phyloP scores from a whole-genome alignment of 208 protist genomes.

The Trypanosomatidae sp. region DNA sequence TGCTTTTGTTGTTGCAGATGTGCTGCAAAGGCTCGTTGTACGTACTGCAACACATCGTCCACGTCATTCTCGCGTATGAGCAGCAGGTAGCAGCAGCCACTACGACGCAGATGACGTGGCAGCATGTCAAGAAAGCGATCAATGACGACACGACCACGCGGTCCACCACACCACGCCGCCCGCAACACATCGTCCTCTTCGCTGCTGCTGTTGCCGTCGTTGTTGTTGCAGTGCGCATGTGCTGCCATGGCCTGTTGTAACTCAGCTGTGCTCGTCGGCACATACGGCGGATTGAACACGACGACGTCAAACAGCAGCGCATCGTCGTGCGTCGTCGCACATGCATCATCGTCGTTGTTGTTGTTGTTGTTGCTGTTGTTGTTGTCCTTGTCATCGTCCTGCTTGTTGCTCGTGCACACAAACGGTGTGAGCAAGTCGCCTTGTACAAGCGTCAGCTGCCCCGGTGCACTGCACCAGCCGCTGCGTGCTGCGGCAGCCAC shows the following conservation, averaged over 20 bases:
- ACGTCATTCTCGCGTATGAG: slow-evolving; percentile 75
- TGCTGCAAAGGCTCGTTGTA: slow-evolving; percentile 19
- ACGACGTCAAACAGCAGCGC: slow-evolving; percentile 76
- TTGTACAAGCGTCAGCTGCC: background rate
- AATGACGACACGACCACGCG: slow-evolving; percentile 63
- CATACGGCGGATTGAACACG: slow-evolving; percentile 85
- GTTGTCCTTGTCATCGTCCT: too few relatives aligned
- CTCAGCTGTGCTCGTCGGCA: slow-evolving; percentile 73
- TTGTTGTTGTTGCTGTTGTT: too few relatives aligned
- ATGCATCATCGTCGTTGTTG: too few relatives aligned
- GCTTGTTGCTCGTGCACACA: too few relatives aligned
- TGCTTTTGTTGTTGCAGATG: slow-evolving; percentile 2
- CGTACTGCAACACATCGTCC: slow-evolving; percentile 22
- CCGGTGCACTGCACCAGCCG: too few relatives aligned
- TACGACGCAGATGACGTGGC: slow-evolving; percentile 19
- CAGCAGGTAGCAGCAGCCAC: slow-evolving; percentile 53
- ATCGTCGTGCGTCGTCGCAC: too few relatives aligned
- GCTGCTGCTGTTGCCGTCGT: background rate
- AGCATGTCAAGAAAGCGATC: slow-evolving; percentile 62
- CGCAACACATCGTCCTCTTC: slow-evolving; percentile 27
- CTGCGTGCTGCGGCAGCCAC: too few relatives aligned
- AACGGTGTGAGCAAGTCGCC: background rate
- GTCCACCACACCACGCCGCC: slow-evolving; percentile 79
- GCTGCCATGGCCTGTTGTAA: slow-evolving; percentile 26
- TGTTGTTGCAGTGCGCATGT: background rate